phyloP scores from a whole-genome alignment of 2,329 filamentous ascomycete genomes.

The Atkinsonella texensis region DNA sequence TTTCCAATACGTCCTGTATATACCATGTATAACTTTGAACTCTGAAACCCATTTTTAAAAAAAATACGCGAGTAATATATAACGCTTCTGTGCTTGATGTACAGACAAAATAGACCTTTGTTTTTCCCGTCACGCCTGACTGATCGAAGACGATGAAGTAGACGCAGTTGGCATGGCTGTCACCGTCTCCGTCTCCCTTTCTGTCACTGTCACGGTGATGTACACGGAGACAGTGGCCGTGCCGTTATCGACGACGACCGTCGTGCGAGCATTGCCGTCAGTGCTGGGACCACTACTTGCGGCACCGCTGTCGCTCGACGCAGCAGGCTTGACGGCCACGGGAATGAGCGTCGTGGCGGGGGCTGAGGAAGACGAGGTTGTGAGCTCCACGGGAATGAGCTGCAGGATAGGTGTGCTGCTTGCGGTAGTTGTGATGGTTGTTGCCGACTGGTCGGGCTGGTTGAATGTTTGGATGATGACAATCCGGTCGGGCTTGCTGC shows the following conservation, averaged over 20 bases:
- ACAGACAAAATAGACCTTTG: too few species aligned
- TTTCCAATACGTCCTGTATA: too few species aligned
- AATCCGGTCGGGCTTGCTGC: constrained; percentile 6
- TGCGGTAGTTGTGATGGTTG: constrained; percentile 6
- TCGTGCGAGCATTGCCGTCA: constrained; percentile 12
- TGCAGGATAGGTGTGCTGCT: constrained; percentile 12
- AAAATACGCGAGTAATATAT: too few species aligned
- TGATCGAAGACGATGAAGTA: background rate
- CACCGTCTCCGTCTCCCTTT: constrained; percentile 18
- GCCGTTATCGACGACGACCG: constrained; percentile 14
- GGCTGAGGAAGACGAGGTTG: background rate
- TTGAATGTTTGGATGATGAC: constrained; percentile 18
- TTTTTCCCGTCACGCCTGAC: background rate
- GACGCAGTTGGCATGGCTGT: constrained; percentile 14
- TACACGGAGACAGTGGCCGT: constrained; percentile 24
- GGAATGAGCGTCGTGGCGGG: background rate
- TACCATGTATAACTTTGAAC: too few species aligned
- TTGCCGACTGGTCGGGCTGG: constrained; percentile 6
- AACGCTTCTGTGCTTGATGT: too few species aligned
- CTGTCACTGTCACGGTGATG: constrained; percentile 25
- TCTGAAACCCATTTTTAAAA: too few species aligned
- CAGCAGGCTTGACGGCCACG: constrained; percentile 3
- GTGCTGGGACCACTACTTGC: background rate
- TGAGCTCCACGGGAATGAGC: constrained; percentile 17
- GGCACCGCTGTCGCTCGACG: constrained; percentile 7